These are phyloP conservation scores for Rhizopus delemar DNA, from an alignment of 371 early-diverging fungal genomes.

Conservation along the genomic window DNA sequence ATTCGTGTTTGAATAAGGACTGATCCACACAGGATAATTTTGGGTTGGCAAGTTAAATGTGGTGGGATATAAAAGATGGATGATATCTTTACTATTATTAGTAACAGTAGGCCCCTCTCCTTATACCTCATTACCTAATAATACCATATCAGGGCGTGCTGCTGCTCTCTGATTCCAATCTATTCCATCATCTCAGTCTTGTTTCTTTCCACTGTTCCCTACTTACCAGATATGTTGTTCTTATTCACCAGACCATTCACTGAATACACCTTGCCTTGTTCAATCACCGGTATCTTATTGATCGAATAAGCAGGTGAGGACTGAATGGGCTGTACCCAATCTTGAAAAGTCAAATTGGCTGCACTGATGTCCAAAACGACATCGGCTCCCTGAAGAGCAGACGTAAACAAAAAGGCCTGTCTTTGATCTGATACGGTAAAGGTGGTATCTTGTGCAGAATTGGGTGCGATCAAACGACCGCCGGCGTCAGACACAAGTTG, in stretches of 20 bases:
- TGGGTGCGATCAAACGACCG: slow-evolving; percentile 7
- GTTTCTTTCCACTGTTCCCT: background rate
- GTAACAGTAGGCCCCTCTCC: too few species aligned
- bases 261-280: slow-evolving; percentile 8
- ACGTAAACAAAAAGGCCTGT: background rate
- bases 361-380: slow-evolving; percentile 19
- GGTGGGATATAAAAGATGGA: slow-evolving; percentile 8
- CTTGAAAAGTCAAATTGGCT: background rate
- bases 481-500: slow-evolving; percentile 27
- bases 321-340: slow-evolving; percentile 4
- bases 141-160: slow-evolving; percentile 45
- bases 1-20: background rate
- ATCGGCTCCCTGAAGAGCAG: slow-evolving; percentile 5
- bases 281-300: slow-evolving; percentile 8
- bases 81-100: slow-evolving; percentile 7
- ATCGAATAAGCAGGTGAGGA: background rate
- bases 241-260: slow-evolving; percentile 13
- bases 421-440: background rate
- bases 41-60: background rate
- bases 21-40: slow-evolving; percentile 15
- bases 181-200: slow-evolving; percentile 2
- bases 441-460: slow-evolving; percentile 3
- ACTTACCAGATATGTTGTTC: slow-evolving; percentile 15
- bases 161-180: slow-evolving; percentile 44
- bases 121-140: slow-evolving; percentile 2